phyloP scores from a whole-genome alignment of 495 filamentous ascomycete species.

The Hypoxylon crocopeplum region DNA sequence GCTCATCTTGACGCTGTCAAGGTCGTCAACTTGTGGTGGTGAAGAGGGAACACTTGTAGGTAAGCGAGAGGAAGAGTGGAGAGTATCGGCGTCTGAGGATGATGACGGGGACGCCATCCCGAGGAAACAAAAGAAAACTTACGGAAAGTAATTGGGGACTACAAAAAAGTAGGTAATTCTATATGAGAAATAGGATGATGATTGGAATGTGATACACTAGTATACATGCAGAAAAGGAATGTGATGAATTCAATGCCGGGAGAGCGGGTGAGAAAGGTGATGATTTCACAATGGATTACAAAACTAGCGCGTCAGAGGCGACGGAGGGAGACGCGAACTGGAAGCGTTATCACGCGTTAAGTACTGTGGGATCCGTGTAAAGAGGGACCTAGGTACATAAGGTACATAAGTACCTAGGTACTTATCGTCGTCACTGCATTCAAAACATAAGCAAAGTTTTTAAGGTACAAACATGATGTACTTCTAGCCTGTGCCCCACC shows the following conservation, averaged over 20 bases:
- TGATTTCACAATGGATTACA: slow-evolving; percentile 23
- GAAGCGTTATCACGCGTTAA: slow-evolving; percentile 46
- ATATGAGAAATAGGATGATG: too few species aligned
- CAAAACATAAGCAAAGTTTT: too few species aligned
- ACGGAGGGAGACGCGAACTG: slow-evolving; percentile 37
- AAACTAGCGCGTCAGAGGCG: slow-evolving; percentile 34
- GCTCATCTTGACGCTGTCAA: slow-evolving; percentile 43
- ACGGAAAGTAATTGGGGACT: too few species aligned
- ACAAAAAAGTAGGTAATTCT: too few species aligned
- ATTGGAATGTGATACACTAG: too few species aligned
- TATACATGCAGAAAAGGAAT: too few species aligned
- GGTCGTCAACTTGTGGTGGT: slow-evolving; percentile 39
- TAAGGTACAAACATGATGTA: not conserved
- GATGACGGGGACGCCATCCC: slow-evolving; percentile 37
- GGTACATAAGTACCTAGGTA: not conserved
- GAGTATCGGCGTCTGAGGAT: slow-evolving; percentile 41
- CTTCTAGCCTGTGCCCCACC: too few species aligned
- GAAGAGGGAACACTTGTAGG: slow-evolving; percentile 54
- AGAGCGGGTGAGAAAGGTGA: slow-evolving; percentile 10
- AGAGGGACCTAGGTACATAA: not conserved
- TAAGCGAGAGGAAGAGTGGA: slow-evolving; percentile 43
- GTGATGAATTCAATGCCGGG: too few species aligned
- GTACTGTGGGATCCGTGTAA: slow-evolving; percentile 12
- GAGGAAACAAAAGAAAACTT: not conserved
- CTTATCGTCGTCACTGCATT: too few species aligned